These are phyloP conservation scores for Knufia petricola DNA, from an alignment of 2,329 filamentous ascomycete genomes.

Conservation along the genomic window DNA sequence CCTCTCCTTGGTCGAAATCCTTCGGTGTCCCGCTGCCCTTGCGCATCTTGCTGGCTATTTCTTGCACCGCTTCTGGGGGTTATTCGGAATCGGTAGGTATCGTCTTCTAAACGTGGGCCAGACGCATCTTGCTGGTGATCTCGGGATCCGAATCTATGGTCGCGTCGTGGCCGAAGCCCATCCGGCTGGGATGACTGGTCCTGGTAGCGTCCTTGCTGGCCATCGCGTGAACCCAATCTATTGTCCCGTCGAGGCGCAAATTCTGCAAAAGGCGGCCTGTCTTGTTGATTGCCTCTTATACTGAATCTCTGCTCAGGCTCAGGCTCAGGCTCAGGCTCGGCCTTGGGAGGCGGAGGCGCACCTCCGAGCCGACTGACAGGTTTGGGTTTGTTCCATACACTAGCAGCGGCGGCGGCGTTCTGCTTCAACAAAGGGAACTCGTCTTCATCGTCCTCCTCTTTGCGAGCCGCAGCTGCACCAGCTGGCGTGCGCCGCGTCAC, in stretches of 20 bases:
- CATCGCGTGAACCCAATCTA: too few relatives aligned
- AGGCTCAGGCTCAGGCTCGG: conserved; percentile 1
- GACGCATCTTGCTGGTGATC: too few relatives aligned
- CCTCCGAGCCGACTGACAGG: conserved; percentile 21
- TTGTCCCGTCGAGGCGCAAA: too few relatives aligned
- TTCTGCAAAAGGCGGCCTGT: background rate
- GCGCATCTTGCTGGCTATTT: background rate
- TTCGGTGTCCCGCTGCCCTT: background rate
- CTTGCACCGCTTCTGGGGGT: background rate
- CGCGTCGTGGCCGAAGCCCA: conserved; percentile 13
- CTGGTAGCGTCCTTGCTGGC: too few relatives aligned
- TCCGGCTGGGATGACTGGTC: background rate
- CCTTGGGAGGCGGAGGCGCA: conserved; percentile 7
- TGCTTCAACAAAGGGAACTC: conserved; percentile 6
- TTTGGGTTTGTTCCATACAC: conserved; percentile 6
- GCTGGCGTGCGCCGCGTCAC: conserved; percentile 24
- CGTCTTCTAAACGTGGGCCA: background rate
- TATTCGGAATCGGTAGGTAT: background rate
- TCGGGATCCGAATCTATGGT: too few relatives aligned
- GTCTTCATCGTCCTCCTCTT: conserved; percentile 4
- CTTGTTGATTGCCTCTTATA: background rate
- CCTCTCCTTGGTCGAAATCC: too few relatives aligned
- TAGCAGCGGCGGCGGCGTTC: conserved; percentile 4
- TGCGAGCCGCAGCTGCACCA: conserved; percentile 15
- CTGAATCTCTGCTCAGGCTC: background rate